Evolutionary conservation across 257 asterid genomes (phyloP), one percentile per base, ranked within the genome.

Genomic region (Jasminum sambac): DNA sequence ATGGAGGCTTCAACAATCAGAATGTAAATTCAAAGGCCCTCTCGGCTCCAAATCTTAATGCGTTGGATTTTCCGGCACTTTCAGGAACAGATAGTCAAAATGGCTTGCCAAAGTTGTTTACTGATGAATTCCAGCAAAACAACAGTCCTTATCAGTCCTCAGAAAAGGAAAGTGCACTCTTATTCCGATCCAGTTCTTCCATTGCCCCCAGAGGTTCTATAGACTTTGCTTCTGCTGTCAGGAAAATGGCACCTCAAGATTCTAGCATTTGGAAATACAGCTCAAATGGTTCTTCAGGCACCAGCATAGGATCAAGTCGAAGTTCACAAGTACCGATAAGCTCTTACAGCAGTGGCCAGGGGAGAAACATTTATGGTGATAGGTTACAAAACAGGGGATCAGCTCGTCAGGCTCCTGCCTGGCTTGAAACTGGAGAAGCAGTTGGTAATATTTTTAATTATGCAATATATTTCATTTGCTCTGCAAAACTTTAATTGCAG

Each of bases 21-120:
- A 85, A 80, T 68, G 68, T 76, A 57, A 81, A 74, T 73, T 83
- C 97, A 30, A 85, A 81, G 79, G 82, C 91, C 74, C 70, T 83
- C 70, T 81, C 96, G 48, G 69, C 87, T 82, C 96, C 97, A 57
- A 91, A 83, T 71, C 96, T 87, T 34, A 84, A 65, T 71, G 79
- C 86, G 21, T 74, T 87, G 88, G 97, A 90, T 83, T 91, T 95
- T 72, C 99, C 99, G n/a, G 97, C 98, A 43, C 96, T 89, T 21
- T 73, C 81, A 42, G 65, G 72, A 43, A 61, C 77, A 55, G 86
- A 76, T 44, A 64, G 71, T 70, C 76, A 78, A 57, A 76, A 74
- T 59, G 77, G 77, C 50, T 46, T 73, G 73, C 69, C 69, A 16
- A 78, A 76, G 25, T 81, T 75, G 70, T 14, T 68, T 60, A 77